Evolutionary conservation across 305 asterid genomes (phyloP).

Genomic region (Ajuga reptans): DNA sequence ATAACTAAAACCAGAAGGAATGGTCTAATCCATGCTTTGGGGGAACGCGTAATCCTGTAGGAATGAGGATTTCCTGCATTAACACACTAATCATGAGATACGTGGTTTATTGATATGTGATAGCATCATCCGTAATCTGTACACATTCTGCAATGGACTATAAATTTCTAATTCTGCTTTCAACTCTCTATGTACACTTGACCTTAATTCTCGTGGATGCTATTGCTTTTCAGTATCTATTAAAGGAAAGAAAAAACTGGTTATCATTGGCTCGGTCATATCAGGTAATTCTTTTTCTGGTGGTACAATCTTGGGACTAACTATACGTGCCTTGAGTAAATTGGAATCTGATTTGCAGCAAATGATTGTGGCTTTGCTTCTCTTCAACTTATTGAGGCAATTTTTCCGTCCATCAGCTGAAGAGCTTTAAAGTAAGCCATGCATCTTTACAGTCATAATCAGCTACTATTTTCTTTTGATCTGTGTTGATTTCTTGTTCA

Average conservation of each 20-base stretch:
- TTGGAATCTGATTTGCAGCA: slow-evolving; percentile 5
- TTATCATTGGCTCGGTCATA: neutral
- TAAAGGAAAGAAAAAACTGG: neutral
- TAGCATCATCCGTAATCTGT: neutral
- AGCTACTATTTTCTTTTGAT: neutral
- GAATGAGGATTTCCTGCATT: neutral
- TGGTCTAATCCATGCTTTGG: neutral
- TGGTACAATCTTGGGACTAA: neutral
- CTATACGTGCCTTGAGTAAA: neutral
- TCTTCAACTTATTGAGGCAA: neutral
- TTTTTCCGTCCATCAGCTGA: neutral
- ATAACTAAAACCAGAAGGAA: neutral
- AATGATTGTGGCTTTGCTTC: neutral
- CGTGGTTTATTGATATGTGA: neutral
- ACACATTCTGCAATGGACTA: neutral
- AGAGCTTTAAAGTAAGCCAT: neutral
- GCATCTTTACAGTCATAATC: neutral
- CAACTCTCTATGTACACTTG: neutral
- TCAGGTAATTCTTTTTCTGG: neutral
- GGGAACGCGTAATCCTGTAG: neutral
- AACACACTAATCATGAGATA: neutral
- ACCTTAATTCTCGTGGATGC: slow-evolving; percentile 7
- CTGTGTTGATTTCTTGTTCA: neutral
- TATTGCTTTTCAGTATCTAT: neutral
- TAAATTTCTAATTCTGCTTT: neutral